Evolutionary conservation across 2,329 filamentous ascomycete species (phyloP), one percentile per base, ranked within the genome.

Genomic region (Beauveria australis): DNA sequence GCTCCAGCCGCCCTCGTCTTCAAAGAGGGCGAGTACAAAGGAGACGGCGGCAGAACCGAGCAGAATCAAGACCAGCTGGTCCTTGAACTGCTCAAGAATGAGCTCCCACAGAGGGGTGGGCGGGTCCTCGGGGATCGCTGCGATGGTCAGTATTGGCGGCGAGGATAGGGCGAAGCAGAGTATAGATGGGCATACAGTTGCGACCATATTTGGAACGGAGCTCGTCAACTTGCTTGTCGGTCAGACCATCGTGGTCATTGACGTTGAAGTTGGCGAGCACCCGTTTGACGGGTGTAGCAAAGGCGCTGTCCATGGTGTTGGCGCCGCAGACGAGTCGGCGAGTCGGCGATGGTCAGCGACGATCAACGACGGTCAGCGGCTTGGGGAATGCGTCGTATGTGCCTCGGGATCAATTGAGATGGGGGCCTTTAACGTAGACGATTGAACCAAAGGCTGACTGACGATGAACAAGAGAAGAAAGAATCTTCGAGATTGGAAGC

Each of bases 21-120:
- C 94, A 67, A 99, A 92, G 14, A 99, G 81, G 28, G 94, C 94
- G 64, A 99, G 81, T 28, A 92, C 86, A 72, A 99, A 97, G 2
- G 94, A 97, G 41, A 99, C 88, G 22, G 89, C 91, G 12, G 94
- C 94, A 43, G 93, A 97, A 59, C 86, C 94, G 54, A 99, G 84
- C 24, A 99, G 82, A 68, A 99, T 99, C 59, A 99, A 84, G 67
- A 99, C 94, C 53, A 99, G 85, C 76, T 99, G 94, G 73, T 99
- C 94, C 77, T 99, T 97, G 83, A 99, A 99, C 75, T 99, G 94
- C 77, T 99, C 94, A 62, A 99, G 83, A 60, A 99, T 91, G 64
- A 99, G 87, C 76, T 97, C 85, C 94, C 93, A 99, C 53, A 99
- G 74, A 44, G 94, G 94, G 37, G 94, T 99, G 3, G 94, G 92